These are phyloP conservation scores for Claviceps cyperi DNA, from an alignment of 2,329 filamentous ascomycete species.

Conservation along the genomic window DNA sequence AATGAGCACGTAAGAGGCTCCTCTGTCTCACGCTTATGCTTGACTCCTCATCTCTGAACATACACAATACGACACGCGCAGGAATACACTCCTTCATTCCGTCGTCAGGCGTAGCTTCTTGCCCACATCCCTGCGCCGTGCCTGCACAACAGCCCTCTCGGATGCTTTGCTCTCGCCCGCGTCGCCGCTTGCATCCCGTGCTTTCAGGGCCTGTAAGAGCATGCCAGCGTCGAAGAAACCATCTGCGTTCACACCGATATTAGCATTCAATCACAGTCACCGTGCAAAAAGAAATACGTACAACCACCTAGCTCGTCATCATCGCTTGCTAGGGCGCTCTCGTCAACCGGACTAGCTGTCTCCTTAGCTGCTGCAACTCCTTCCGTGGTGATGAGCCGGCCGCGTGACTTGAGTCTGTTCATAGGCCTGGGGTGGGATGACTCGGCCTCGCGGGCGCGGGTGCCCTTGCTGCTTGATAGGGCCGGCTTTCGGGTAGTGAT, in stretches of 20 bases:
- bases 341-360: constrained; percentile 48
- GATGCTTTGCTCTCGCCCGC: constrained; percentile 36
- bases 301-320: constrained; percentile 86
- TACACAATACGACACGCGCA: background rate
- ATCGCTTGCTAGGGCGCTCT: constrained; percentile 60
- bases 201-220: constrained; percentile 76
- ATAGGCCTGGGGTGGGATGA: constrained; percentile 19
- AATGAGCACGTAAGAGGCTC: too few species aligned
- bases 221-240: constrained; percentile 97
- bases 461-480: constrained; percentile 26
- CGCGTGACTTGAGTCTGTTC: constrained; percentile 52
- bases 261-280: constrained; percentile 10
- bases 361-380: constrained; percentile 30
- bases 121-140: constrained; percentile 52
- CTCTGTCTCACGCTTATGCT: too few species aligned
- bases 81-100: constrained; percentile 6
- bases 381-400: constrained; percentile 47
- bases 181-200: constrained; percentile 42
- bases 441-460: constrained; percentile 41
- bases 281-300: constrained; percentile 36
- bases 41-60: background rate
- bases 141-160: constrained; percentile 46
- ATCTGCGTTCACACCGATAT: constrained; percentile 39
- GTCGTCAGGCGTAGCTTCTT: constrained; percentile 46
- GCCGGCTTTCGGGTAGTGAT: constrained; percentile 41